phyloP scores from a whole-genome alignment of 148 eudicot genomes.

The Mesembryanthemum crystallinum region DNA sequence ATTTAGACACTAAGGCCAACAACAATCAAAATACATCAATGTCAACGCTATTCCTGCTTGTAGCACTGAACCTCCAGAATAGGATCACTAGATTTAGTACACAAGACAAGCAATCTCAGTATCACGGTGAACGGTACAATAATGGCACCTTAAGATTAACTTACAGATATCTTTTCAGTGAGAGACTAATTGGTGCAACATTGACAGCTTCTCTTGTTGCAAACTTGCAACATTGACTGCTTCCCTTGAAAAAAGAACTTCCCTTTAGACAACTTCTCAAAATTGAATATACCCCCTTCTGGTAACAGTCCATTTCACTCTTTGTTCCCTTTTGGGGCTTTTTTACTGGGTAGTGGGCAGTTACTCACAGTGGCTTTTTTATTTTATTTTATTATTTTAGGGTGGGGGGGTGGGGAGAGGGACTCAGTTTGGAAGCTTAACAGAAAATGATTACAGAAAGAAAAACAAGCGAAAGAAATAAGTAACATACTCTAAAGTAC shows the following conservation, averaged over 20 bases:
- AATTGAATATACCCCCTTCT: not conserved
- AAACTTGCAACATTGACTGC: not conserved
- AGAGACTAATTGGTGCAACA: not conserved
- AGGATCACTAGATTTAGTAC: not conserved
- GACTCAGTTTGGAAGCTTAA: not conserved
- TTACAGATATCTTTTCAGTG: not conserved
- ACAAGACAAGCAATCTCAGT: conserved; percentile 2
- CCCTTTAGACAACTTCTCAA: conserved; percentile 1
- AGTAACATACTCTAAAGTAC: conserved; percentile 33
- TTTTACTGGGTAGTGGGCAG: no score
- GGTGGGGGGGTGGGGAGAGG: not conserved
- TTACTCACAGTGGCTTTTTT: no score
- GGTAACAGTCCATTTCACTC: not conserved
- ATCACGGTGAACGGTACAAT: not conserved
- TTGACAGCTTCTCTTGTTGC: conserved; percentile 2
- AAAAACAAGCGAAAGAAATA: not conserved
- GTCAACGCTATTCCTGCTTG: not conserved
- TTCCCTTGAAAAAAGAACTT: not conserved
- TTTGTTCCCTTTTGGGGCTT: not conserved
- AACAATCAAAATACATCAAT: not conserved
- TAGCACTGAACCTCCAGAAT: not conserved
- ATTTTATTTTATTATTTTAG: not conserved
- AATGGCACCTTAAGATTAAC: not conserved
- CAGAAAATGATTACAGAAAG: not conserved
- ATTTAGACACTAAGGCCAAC: not conserved